Base-by-base conservation (phyloP, 345 rosid genomes). In the Melaleuca quinquenervia region DNA sequence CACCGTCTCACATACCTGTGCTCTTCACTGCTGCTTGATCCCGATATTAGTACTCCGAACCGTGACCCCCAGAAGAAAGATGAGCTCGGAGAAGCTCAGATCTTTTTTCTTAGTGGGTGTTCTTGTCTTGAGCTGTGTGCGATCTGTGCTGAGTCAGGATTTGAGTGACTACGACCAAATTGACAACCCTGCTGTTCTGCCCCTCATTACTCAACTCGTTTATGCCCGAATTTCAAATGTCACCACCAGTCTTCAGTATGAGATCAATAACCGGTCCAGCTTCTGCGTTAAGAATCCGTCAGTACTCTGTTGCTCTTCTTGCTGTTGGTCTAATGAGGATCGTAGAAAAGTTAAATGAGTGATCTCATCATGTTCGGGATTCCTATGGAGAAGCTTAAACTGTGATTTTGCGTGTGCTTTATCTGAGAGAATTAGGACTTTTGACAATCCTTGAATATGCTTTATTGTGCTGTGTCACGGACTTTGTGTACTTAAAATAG, bases 261-360 rank as follows among this genome's bases (percentile, higher is more conserved):
- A 92, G 84, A 89, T 97, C 82, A 89, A 89, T 51, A 87, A 85
- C 11, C 85, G 89, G 51, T 92, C 94, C 86, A 91, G 91, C 52
- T 95, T 94, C 92, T 97, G 98, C 89, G 87, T 97, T 82, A 93
- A 83, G 88, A 92, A 96, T 91, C 92, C 91, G 98, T 97, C 56
- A 92, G 96, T 88, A 13, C 26, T 51, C 48, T 32, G 45, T 32
- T 12, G 1, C 76, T 24, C n/a, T 27, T 75, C 60, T 29, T 56
- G 22, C 8, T 51, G 55, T 51, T 54, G 53, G 29, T 53, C 29
- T 52, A 75, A 85, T 64, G 86, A 85, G 44, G 51, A 50, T 85
- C 24, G 5, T 32, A 8, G 75, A 15, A 62, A 62, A 15, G 44
- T 29, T 15, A 62, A 62, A 7, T 1, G 5, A 14, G 21, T 18